Base-by-base conservation (phyloP, 2,329 filamentous ascomycete genomes). In the Microsporum audouinii region DNA sequence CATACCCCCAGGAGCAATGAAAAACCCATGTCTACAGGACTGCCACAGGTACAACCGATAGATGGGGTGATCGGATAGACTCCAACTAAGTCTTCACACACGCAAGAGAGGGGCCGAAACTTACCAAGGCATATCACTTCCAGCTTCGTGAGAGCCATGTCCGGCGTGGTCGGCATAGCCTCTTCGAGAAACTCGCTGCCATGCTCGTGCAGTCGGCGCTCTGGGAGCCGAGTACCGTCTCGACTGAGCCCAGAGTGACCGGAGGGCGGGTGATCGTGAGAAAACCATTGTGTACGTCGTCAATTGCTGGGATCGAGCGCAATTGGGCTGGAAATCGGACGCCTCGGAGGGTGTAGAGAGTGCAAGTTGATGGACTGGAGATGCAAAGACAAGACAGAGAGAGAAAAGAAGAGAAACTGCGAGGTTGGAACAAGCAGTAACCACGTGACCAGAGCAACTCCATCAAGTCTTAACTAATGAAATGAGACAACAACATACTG, bases 91-190 rank as follows among this genome's bases (percentile, higher is more conserved):
- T 36, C 34, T 36, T 36, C 34, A 3, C 27, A 33, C 23, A 51
- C 0, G 27, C 23, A 23, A 31, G 31, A 29, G 14, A 45, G 3
- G 14, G 14, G n/a, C 41, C 51, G 17, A 3, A n/a, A 55, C 51
- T 55, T 7, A 82, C 80, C 80, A 83, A 61, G 80, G 75, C 33
- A 80, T 59, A 67, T 82, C 78, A 63, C 78, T 79, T 56, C 74
- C 72, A 58, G 72, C 71, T 61, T 75, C 69, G 41, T 70, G 66
- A 33, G 66, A 60, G 43, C 69, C 71, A 62, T 77, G 71, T 39
- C 65, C 67, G 36, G 70, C 70, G 41, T 71, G 71, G 63, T 70
- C 75, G 36, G 78, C 76, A 69, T 81, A 80, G 47, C 73, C 72
- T 65, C 80, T 74, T 57, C 76, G 75, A 60, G 72, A 70, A 61